A percentile compares a stretch with the other conserved stretches of the same genome.
These are phyloP conservation scores for Ceratobasidium sp. DNA, from an alignment of 1,284 basidiomycete genomes.

Conservation along the genomic window DNA sequence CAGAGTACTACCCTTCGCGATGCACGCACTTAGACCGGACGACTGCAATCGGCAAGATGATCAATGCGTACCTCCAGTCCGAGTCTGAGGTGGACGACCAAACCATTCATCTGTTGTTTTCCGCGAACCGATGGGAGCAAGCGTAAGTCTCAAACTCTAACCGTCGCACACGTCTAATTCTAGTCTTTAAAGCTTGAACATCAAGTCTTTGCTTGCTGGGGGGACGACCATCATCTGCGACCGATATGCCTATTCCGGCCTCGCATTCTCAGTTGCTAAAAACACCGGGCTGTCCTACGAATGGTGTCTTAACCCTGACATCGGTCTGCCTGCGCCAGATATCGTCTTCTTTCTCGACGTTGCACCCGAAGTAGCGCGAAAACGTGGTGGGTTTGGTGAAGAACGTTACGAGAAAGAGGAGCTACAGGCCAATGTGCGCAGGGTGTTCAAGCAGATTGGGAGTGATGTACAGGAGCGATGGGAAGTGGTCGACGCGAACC, in stretches of 20 bases:
- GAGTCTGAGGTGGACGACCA: slow-evolving; percentile 89
- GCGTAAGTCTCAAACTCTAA: slow-evolving; percentile 65
- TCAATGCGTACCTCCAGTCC: slow-evolving; percentile 90
- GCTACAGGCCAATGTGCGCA: slow-evolving; percentile 75
- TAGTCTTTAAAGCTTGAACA: slow-evolving; percentile 64
- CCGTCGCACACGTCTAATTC: slow-evolving; percentile 8
- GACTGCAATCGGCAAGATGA: slow-evolving; percentile 92
- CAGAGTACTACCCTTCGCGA: neutral
- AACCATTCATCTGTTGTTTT: slow-evolving; percentile 94
- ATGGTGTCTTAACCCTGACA: slow-evolving; percentile 89
- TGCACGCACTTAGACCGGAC: slow-evolving; percentile 75
- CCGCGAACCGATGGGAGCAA: slow-evolving; percentile 97
- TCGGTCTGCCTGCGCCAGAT: slow-evolving; percentile 89
- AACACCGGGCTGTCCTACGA: slow-evolving; percentile 58
- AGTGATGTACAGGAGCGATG: slow-evolving; percentile 54
- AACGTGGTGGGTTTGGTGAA: slow-evolving; percentile 87
- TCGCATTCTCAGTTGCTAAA: slow-evolving; percentile 93
- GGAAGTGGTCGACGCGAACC: slow-evolving; percentile 22
- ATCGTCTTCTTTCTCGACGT: slow-evolving; percentile 89
- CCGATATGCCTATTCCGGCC: slow-evolving; percentile 96
- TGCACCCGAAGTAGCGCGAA: slow-evolving; percentile 72
- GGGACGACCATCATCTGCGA: slow-evolving; percentile 89
- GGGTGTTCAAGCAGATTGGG: slow-evolving; percentile 72
- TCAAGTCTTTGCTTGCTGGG: slow-evolving; percentile 67
- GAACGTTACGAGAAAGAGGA: slow-evolving; percentile 89